A percentile compares a stretch with the other conserved stretches of the same genome.
Evolutionary conservation across 2,329 filamentous ascomycete genomes (phyloP).

Genomic region (Aureobasidium sp.): DNA sequence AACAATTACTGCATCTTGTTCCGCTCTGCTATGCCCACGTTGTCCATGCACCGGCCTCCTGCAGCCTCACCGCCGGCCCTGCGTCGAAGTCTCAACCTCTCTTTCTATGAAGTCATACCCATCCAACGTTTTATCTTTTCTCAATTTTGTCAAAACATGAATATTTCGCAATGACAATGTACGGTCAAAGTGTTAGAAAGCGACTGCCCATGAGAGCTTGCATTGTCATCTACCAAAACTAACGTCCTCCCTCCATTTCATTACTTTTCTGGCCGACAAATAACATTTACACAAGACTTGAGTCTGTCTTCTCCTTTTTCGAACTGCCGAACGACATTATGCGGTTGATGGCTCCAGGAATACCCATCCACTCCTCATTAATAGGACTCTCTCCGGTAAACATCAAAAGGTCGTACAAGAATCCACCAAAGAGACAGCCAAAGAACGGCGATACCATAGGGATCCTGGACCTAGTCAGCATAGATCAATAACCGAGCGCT

Average conservation of each 20-base stretch:
- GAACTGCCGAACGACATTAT: neutral
- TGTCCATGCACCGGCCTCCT: conserved; percentile 1
- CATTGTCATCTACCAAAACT: neutral
- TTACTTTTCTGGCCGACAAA: neutral
- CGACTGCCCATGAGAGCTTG: neutral
- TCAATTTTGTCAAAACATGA: neutral
- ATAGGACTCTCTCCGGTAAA: conserved; percentile 65
- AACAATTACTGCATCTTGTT: neutral
- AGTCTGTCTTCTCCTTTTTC: conserved; percentile 9
- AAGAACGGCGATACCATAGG: conserved; percentile 66
- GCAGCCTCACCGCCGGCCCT: conserved; percentile 9
- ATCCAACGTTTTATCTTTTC: neutral
- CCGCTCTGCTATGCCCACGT: neutral
- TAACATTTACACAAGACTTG: neutral
- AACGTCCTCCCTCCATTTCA: neutral
- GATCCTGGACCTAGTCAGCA: conserved; percentile 40
- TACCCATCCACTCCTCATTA: conserved; percentile 59
- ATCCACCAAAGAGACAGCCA: conserved; percentile 57
- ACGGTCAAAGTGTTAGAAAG: too few species aligned
- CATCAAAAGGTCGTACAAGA: conserved; percentile 58
- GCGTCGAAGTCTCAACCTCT: conserved; percentile 8
- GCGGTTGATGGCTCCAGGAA: conserved; percentile 23
- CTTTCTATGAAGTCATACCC: conserved; percentile 1
- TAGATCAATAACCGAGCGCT: conserved; percentile 18
- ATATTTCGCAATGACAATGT: too few species aligned